Evolutionary conservation across 805 yeast genomes (phyloP).

Genomic region (Isabelozyma gotoi): DNA sequence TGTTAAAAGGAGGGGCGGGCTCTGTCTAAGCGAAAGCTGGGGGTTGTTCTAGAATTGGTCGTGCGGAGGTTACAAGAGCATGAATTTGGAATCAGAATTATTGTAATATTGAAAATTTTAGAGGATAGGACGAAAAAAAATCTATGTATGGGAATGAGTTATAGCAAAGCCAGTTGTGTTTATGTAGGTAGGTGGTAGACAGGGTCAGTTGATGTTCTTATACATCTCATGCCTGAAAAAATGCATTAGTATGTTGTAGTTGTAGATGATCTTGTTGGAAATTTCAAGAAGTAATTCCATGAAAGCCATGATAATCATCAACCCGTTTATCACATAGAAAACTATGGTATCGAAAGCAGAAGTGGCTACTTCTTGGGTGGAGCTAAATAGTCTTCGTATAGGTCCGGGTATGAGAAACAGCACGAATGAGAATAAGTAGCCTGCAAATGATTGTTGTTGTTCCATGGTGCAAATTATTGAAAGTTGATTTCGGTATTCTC

Average conservation of each 20-base stretch:
- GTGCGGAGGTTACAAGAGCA: background rate
- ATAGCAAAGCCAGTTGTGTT: background rate
- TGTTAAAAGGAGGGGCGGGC: background rate
- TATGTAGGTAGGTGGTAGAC: background rate
- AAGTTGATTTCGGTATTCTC: no score
- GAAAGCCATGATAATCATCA: conserved; percentile 10
- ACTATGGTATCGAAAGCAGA: conserved; percentile 9
- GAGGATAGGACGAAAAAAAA: no score
- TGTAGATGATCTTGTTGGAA: conserved; percentile 14
- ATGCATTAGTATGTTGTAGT: conserved; percentile 13
- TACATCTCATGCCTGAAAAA: conserved; percentile 21
- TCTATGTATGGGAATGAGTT: background rate
- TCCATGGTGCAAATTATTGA: background rate
- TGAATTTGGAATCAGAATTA: background rate
- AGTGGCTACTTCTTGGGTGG: background rate
- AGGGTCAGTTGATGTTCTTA: conserved; percentile 20
- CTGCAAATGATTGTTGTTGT: background rate
- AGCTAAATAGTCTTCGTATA: conserved; percentile 4
- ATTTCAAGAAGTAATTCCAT: conserved; percentile 16
- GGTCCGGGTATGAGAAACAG: background rate
- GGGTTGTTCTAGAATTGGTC: background rate
- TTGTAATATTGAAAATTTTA: background rate
- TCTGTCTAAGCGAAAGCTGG: background rate
- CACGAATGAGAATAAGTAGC: background rate
- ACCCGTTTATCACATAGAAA: conserved; percentile 10